Conservation (phyloP, 345 rosid genomes). For the Gossypium raimondii region DNA sequence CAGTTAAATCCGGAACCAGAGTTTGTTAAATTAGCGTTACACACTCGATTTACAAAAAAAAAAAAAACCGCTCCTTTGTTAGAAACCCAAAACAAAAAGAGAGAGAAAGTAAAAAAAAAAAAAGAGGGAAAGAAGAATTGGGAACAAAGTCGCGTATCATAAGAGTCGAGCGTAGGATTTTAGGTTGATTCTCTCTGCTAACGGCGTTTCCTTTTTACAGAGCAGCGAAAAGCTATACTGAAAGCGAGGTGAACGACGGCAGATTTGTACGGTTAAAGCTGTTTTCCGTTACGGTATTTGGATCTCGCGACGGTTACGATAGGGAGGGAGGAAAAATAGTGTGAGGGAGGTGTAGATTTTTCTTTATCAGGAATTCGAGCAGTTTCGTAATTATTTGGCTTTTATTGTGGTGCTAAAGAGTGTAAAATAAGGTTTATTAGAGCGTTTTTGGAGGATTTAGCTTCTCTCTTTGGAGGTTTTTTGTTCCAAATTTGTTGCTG, state of each 20-base stretch:
- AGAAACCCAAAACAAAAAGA: too few species aligned
- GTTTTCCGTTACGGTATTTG: constrained; percentile 36
- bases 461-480: too few species aligned
- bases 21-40: constrained; percentile 30
- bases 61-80: background rate
- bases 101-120: constrained; percentile 21
- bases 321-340: constrained; percentile 3
- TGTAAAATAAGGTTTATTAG: constrained; percentile 18
- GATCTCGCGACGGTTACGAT: constrained; percentile 36
- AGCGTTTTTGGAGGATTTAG: too few species aligned
- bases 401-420: constrained; percentile 8
- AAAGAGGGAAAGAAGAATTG: background rate
- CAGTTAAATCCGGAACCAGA: constrained; percentile 30
- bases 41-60: background rate
- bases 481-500: too few species aligned
- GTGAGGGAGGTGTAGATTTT: constrained; percentile 13
- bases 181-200: constrained; percentile 28
- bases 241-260: constrained; percentile 17
- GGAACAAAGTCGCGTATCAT: constrained; percentile 27
- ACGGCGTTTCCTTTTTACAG: constrained; percentile 30
- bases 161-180: constrained; percentile 37
- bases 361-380: constrained; percentile 14
- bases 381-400: constrained; percentile 16
- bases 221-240: constrained; percentile 14
- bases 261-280: constrained; percentile 31